Conservation (phyloP, 2,329 filamentous ascomycete species). For the Aschersonia sp. region DNA sequence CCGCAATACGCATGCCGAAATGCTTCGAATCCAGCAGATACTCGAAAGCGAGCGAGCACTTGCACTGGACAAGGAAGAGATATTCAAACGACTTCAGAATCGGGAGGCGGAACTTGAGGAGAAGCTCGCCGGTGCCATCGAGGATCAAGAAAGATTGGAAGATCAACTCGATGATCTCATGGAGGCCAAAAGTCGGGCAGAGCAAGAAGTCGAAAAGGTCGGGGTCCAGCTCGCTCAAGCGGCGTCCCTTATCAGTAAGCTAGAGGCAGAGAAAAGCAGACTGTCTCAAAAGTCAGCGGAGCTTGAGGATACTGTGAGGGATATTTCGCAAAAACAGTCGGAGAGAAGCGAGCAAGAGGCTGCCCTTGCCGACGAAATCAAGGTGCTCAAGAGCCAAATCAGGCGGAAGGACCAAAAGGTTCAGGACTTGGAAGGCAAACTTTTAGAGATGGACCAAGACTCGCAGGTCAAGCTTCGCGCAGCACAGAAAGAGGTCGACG, state of each 20-base stretch:
- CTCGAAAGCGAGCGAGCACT: slow-evolving; percentile 92
- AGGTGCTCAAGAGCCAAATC: slow-evolving; percentile 83
- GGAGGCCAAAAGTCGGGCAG: slow-evolving; percentile 74
- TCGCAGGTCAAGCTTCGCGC: slow-evolving; percentile 70
- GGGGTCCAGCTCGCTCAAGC: slow-evolving; percentile 83
- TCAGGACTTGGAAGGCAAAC: slow-evolving; percentile 69
- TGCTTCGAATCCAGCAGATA: slow-evolving; percentile 81
- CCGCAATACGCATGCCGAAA: slow-evolving; percentile 71
- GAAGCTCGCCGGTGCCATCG: slow-evolving; percentile 79
- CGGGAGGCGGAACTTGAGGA: slow-evolving; percentile 88
- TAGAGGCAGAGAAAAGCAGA: slow-evolving; percentile 76
- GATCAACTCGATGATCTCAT: slow-evolving; percentile 85
- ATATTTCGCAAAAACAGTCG: slow-evolving; percentile 55
- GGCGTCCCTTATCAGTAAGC: slow-evolving; percentile 65
- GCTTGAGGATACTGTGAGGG: slow-evolving; percentile 56
- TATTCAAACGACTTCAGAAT: slow-evolving; percentile 87
- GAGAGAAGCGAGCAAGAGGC: slow-evolving; percentile 65
- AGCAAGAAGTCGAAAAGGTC: slow-evolving; percentile 68
- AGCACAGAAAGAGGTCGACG: slow-evolving; percentile 66
- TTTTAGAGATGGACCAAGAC: slow-evolving; percentile 78
- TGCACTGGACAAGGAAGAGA: slow-evolving; percentile 95
- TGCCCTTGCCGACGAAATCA: slow-evolving; percentile 66
- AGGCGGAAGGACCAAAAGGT: slow-evolving; percentile 79
- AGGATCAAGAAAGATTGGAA: slow-evolving; percentile 88
- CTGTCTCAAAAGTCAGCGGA: slow-evolving; percentile 52